Conservation (phyloP, 306 rosid genomes). For the Rosa multiflora region DNA sequence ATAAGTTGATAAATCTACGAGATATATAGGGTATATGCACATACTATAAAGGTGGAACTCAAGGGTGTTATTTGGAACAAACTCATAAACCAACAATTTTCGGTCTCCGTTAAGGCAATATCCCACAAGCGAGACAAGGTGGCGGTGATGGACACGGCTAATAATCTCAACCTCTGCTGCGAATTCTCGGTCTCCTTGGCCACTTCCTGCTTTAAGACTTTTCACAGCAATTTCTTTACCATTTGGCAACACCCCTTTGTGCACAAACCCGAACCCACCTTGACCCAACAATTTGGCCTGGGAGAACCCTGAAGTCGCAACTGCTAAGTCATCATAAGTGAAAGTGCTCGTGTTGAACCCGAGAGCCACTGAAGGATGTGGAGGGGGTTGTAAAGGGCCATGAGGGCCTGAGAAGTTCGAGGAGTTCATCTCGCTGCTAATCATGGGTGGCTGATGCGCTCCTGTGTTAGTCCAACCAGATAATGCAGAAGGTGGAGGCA, state of each 20-base stretch:
- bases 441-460: constrained; percentile 8
- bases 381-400: constrained; percentile 61
- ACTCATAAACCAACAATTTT: constrained; percentile 72
- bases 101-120: constrained; percentile 47
- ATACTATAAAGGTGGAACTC: constrained; percentile 80
- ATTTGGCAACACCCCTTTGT: constrained; percentile 78
- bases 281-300: constrained; percentile 56
- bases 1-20: background rate
- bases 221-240: constrained; percentile 90
- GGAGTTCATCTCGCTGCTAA: constrained; percentile 43
- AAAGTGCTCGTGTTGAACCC: constrained; percentile 76
- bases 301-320: constrained; percentile 62
- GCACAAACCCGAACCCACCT: constrained; percentile 85
- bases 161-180: constrained; percentile 82
- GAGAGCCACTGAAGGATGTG: constrained; percentile 63
- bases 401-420: constrained; percentile 57
- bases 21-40: background rate
- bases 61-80: constrained; percentile 75
- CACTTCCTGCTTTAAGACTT: constrained; percentile 61
- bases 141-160: constrained; percentile 93
- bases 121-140: constrained; percentile 89
- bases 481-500: constrained; percentile 13
- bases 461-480: constrained; percentile 6
- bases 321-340: constrained; percentile 56
- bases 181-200: constrained; percentile 74